phyloP scores from a whole-genome alignment of 768 basidiomycete genomes.

The Gelatoporia subvermispora region DNA sequence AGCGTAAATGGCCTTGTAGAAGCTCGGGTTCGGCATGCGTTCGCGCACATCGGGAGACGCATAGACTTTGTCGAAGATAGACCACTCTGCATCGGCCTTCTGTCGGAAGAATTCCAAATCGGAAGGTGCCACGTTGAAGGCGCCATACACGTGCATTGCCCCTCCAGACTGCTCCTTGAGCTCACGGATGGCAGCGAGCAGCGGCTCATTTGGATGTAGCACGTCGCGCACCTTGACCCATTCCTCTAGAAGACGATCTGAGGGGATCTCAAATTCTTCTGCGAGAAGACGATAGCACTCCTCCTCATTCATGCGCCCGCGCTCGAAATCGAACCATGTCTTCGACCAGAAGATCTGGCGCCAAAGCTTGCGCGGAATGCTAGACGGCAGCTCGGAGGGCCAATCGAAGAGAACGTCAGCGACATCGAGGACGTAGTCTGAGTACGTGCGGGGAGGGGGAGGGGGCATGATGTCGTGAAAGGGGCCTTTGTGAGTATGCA shows the following conservation, averaged over 20 bases:
- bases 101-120: slow-evolving; percentile 41
- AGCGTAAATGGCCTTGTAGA: slow-evolving; percentile 40
- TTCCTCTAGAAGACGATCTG: slow-evolving; percentile 34
- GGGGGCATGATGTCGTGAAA: too few species aligned
- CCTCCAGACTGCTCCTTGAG: slow-evolving; percentile 28
- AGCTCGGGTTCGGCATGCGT: slow-evolving; percentile 45
- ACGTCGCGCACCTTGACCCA: slow-evolving; percentile 46
- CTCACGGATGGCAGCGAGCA: slow-evolving; percentile 41
- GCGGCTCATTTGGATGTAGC: slow-evolving; percentile 39
- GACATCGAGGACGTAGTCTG: slow-evolving; percentile 40
- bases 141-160: slow-evolving; percentile 42
- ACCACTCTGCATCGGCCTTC: slow-evolving; percentile 43
- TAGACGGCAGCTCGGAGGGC: slow-evolving; percentile 9
- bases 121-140: slow-evolving; percentile 55
- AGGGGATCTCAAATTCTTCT: slow-evolving; percentile 28
- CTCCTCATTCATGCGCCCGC: slow-evolving; percentile 39
- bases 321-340: slow-evolving; percentile 54
- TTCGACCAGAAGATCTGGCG: slow-evolving; percentile 36
- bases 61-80: slow-evolving; percentile 38
- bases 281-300: slow-evolving; percentile 41
- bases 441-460: background rate
- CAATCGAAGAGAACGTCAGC: slow-evolving; percentile 52
- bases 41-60: slow-evolving; percentile 44
- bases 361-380: too few species aligned
- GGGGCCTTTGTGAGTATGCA: too few species aligned